Percentiles rank a stretch among this genome's conserved stretches.
phyloP scores from a whole-genome alignment of 192 early-diverging fungal species.

The Coemansia furcata region DNA sequence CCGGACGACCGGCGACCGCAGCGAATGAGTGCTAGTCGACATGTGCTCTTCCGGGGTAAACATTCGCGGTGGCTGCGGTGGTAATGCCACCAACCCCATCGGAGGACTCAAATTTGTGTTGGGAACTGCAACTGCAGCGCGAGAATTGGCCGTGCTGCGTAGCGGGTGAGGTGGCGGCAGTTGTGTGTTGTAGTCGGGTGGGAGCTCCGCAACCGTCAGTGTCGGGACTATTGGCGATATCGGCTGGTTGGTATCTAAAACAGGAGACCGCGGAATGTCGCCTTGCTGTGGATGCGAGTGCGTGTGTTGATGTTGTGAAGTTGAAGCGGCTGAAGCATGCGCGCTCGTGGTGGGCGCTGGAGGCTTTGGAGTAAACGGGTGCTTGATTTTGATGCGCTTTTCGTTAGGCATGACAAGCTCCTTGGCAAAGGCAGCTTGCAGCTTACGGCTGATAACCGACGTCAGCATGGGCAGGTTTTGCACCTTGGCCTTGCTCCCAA shows the following conservation, averaged over 20 bases:
- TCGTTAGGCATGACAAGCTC: conserved; percentile 51
- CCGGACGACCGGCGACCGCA: neutral
- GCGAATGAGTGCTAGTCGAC: neutral
- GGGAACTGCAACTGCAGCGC: conserved; percentile 10
- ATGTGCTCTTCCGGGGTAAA: conserved; percentile 37
- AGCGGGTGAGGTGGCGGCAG: conserved; percentile 47
- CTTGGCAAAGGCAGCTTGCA: conserved; percentile 52
- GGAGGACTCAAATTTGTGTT: conserved; percentile 32
- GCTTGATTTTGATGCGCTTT: conserved; percentile 46
- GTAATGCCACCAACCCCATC: conserved; percentile 5
- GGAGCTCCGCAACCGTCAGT: conserved; percentile 20
- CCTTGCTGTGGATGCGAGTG: neutral
- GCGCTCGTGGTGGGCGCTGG: neutral
- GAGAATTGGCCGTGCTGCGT: conserved; percentile 32
- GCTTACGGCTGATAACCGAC: conserved; percentile 74
- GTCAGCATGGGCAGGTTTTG: conserved; percentile 95
- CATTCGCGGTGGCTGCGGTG: conserved; percentile 29
- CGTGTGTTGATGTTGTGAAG: neutral
- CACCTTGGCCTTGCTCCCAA: conserved; percentile 95
- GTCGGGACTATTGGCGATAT: conserved; percentile 1
- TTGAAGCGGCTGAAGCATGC: neutral
- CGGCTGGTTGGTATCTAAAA: neutral
- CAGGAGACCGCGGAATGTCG: neutral
- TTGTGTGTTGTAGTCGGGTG: conserved; percentile 52
- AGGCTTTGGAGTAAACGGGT: conserved; percentile 49